phyloP scores from a whole-genome alignment of 805 yeast genomes.

The Yarrowia phangngaensis region DNA sequence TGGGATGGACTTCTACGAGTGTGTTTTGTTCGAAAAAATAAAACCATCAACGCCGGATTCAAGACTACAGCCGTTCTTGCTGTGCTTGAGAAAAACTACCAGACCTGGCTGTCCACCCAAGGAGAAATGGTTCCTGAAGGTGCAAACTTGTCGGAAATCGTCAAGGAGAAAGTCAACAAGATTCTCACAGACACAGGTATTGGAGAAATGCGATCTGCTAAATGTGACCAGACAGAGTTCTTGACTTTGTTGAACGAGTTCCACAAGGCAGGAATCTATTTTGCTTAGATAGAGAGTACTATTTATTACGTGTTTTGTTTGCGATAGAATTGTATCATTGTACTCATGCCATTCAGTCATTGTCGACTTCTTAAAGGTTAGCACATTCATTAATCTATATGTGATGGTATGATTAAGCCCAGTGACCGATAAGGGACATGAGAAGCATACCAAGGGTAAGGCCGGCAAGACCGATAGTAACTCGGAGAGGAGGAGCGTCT shows the following conservation, averaged over 20 bases:
- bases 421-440: conserved; percentile 62
- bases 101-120: conserved; percentile 57
- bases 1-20: conserved; percentile 96
- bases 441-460: conserved; percentile 53
- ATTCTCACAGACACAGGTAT: conserved; percentile 78
- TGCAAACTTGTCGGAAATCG: conserved; percentile 43
- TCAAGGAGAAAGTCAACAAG: conserved; percentile 64
- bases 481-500: conserved; percentile 29
- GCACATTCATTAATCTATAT: too few species aligned
- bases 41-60: conserved; percentile 89
- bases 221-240: conserved; percentile 93
- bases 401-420: conserved; percentile 50
- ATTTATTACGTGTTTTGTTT: too few species aligned
- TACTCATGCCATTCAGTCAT: too few species aligned
- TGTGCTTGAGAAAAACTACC: conserved; percentile 83
- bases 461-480: conserved; percentile 33
- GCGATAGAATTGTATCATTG: too few species aligned
- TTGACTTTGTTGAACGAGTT: conserved; percentile 77
- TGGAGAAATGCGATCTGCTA: conserved; percentile 84
- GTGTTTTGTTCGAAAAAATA: conserved; percentile 88
- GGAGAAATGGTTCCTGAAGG: conserved; percentile 39
- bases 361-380: too few species aligned
- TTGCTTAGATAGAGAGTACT: conserved; percentile 52
- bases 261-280: conserved; percentile 95
- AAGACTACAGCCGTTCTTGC: conserved; percentile 74